These are phyloP conservation scores for Escallonia rubra DNA, from an alignment of 129 eudicot species.

Conservation along the genomic window DNA sequence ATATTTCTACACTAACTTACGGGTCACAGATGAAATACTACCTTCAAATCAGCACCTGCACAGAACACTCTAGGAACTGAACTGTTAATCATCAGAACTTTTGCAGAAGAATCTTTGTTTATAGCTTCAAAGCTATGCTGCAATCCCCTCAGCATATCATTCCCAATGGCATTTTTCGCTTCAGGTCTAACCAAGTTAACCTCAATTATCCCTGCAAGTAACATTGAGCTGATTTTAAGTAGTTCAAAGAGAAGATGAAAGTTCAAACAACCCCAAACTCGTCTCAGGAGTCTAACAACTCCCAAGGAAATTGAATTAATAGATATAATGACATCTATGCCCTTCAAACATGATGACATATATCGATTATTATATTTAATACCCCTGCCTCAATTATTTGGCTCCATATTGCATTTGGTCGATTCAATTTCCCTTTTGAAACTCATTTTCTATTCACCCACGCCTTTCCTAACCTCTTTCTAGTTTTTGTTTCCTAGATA, in stretches of 20 bases:
- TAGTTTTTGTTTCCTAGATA: no score
- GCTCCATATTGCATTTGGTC: no score
- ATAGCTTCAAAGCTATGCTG: slow-evolving; percentile 58
- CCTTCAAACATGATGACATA: no score
- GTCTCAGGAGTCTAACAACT: not conserved
- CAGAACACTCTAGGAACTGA: slow-evolving; percentile 85
- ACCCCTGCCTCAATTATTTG: no score
- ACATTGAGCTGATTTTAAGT: not conserved
- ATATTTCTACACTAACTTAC: no score
- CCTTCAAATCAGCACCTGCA: slow-evolving; percentile 99
- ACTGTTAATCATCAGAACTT: slow-evolving; percentile 86
- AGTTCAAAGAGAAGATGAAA: not conserved
- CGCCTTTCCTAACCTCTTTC: no score
- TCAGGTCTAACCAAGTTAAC: slow-evolving; percentile 86
- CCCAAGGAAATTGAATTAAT: not conserved
- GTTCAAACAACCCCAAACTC: not conserved
- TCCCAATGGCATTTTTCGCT: slow-evolving; percentile 86
- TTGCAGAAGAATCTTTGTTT: slow-evolving; percentile 51
- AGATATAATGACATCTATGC: no score
- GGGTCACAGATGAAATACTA: slow-evolving; percentile 9
- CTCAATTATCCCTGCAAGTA: slow-evolving; percentile 61
- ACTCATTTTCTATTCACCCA: no score
- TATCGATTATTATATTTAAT: no score
- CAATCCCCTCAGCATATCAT: slow-evolving; percentile 75
- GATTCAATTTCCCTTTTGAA: no score